These are phyloP conservation scores for Corylus avellana DNA, from an alignment of 306 rosid species.

Conservation along the genomic window DNA sequence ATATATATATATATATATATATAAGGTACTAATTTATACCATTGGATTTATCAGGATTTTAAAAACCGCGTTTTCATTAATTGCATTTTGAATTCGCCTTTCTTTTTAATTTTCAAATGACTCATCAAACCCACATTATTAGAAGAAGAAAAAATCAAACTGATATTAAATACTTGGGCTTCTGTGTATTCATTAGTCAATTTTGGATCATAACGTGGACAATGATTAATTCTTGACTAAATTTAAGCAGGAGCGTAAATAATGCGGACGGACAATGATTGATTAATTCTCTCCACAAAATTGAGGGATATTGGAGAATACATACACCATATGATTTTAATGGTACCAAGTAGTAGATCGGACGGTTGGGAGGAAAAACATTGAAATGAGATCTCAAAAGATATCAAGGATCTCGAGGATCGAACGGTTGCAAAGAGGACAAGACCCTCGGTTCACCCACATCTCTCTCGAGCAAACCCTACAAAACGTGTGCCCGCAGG, in stretches of 20 bases:
- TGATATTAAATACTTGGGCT: too few species aligned
- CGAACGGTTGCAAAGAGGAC: constrained; percentile 95
- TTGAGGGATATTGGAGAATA: neutral
- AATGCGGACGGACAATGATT: neutral
- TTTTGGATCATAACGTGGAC: too few species aligned
- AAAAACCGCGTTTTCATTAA: too few species aligned
- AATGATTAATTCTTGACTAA: too few species aligned
- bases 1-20: too few species aligned
- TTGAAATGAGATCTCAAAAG: constrained; percentile 42
- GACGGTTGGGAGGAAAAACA: neutral
- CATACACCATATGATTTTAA: neutral
- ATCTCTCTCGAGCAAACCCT: constrained; percentile 93
- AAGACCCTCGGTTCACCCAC: constrained; percentile 85
- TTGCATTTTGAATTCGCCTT: too few species aligned
- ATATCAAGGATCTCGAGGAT: constrained; percentile 89
- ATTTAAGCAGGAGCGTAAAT: neutral
- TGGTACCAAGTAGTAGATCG: neutral
- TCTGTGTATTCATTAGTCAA: too few species aligned
- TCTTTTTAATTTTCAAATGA: too few species aligned
- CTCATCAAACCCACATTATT: too few species aligned
- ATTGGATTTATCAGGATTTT: too few species aligned
- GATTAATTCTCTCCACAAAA: neutral
- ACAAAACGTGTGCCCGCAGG: constrained; percentile 96
- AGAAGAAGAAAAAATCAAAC: too few species aligned
- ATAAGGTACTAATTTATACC: too few species aligned